These are phyloP conservation scores for Ogataea paradorogensis DNA, from an alignment of 805 yeast genomes.

Conservation along the genomic window DNA sequence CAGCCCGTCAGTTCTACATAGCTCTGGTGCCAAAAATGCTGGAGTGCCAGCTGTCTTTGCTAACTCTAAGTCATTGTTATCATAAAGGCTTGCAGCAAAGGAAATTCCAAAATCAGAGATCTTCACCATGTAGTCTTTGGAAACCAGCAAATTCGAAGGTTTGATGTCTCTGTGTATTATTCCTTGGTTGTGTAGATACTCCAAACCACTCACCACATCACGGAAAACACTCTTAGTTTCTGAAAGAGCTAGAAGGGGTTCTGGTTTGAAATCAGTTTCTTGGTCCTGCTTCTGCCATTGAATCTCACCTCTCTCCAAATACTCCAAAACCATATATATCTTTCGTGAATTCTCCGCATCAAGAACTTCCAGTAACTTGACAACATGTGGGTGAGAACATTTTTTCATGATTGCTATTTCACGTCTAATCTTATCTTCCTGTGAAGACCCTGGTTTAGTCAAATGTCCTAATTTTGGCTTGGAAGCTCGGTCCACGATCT, in stretches of 20 bases:
- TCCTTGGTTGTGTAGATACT: constrained; percentile 85
- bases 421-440: constrained; percentile 73
- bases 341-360: constrained; percentile 83
- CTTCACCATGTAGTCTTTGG: constrained; percentile 70
- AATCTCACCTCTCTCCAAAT: constrained; percentile 86
- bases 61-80: constrained; percentile 67
- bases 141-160: constrained; percentile 84
- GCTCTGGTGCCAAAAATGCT: constrained; percentile 93
- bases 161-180: constrained; percentile 94
- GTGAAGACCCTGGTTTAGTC: constrained; percentile 29
- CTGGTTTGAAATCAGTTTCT: constrained; percentile 27
- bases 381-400: constrained; percentile 91
- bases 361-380: constrained; percentile 76
- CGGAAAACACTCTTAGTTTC: constrained; percentile 72
- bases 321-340: constrained; percentile 87
- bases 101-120: constrained; percentile 98
- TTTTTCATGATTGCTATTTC: constrained; percentile 94
- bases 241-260: constrained; percentile 65
- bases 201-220: constrained; percentile 84
- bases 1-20: constrained; percentile 60
- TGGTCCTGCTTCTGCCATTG: constrained; percentile 60
- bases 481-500: constrained; percentile 78
- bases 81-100: constrained; percentile 54
- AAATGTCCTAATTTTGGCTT: constrained; percentile 49
- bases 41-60: constrained; percentile 98